phyloP scores from a whole-genome alignment of 2,329 filamentous ascomycete genomes.

The Teratosphaeria viscida region DNA sequence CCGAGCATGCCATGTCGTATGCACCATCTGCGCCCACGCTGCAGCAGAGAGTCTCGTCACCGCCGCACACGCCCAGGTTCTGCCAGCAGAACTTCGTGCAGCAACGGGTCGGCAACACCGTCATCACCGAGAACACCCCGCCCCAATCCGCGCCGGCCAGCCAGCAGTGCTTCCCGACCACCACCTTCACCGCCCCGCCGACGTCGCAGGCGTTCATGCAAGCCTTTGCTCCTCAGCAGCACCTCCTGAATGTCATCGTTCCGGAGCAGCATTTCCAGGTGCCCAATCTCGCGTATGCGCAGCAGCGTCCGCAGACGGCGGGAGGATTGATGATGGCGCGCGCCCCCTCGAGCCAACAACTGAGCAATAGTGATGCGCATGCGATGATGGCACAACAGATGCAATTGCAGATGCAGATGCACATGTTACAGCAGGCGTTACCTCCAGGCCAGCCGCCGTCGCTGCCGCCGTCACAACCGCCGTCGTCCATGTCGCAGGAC shows the following conservation, averaged over 20 bases:
- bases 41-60: slow-evolving; percentile 29
- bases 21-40: slow-evolving; percentile 14
- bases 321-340: not conserved
- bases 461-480: not conserved
- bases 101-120: slow-evolving; percentile 22
- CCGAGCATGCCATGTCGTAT: slow-evolving; percentile 15
- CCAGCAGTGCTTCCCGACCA: slow-evolving; percentile 36
- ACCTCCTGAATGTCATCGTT: slow-evolving; percentile 20
- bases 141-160: slow-evolving; percentile 41
- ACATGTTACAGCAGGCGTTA: slow-evolving; percentile 10
- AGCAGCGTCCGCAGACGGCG: not conserved
- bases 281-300: slow-evolving; percentile 7
- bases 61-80: slow-evolving; percentile 36
- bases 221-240: slow-evolving; percentile 6
- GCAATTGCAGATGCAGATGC: slow-evolving; percentile 14
- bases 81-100: slow-evolving; percentile 19
- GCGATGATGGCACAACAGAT: slow-evolving; percentile 7
- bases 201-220: slow-evolving; percentile 5
- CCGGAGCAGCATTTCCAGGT: slow-evolving; percentile 12
- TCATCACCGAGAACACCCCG: slow-evolving; percentile 36
- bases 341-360: slow-evolving; percentile 10
- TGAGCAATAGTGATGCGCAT: slow-evolving; percentile 16
- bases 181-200: slow-evolving; percentile 19
- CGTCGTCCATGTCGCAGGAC: not conserved
- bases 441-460: not conserved